Evolutionary conservation across 805 yeast genomes (phyloP).

Genomic region (Yamadazyma kitorensis): DNA sequence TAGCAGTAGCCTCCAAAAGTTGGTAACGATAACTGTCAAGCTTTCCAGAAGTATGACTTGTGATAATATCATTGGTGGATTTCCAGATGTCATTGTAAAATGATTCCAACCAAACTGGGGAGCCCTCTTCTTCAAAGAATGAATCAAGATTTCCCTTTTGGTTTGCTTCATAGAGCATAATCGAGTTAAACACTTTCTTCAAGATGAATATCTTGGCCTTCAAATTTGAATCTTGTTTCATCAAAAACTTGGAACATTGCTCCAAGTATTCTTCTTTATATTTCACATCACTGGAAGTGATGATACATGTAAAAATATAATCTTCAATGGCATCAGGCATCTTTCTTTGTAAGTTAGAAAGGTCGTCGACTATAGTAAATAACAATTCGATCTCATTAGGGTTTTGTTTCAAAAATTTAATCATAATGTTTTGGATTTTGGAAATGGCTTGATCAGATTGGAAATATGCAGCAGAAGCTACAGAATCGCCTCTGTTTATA

Average conservation of each 20-base stretch:
- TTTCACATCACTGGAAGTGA: conserved; percentile 45
- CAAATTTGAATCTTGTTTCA: conserved; percentile 42
- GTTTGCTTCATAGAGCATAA: conserved; percentile 60
- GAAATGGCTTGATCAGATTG: conserved; percentile 69
- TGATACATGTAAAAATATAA: conserved; percentile 55
- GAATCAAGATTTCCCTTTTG: conserved; percentile 45
- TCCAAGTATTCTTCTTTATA: conserved; percentile 50
- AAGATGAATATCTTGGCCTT: conserved; percentile 56
- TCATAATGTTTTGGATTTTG: conserved; percentile 49
- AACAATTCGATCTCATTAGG: conserved; percentile 25
- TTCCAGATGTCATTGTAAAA: conserved; percentile 74
- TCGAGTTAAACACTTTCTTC: conserved; percentile 62
- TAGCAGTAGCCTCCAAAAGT: conserved; percentile 75
- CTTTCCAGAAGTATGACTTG: conserved; percentile 59
- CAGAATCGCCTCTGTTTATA: conserved; percentile 35
- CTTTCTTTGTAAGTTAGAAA: conserved; percentile 45
- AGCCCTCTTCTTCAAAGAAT: conserved; percentile 35
- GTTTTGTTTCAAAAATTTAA: conserved; percentile 24
- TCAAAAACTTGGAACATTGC: conserved; percentile 47
- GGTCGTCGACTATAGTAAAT: conserved; percentile 28
- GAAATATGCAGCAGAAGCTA: conserved; percentile 61
- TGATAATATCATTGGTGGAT: conserved; percentile 50
- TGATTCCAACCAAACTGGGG: conserved; percentile 60
- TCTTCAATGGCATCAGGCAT: conserved; percentile 50
- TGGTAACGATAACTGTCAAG: conserved; percentile 75